phyloP scores from a whole-genome alignment of 345 rosid genomes.

The Moricandia arvensis region DNA sequence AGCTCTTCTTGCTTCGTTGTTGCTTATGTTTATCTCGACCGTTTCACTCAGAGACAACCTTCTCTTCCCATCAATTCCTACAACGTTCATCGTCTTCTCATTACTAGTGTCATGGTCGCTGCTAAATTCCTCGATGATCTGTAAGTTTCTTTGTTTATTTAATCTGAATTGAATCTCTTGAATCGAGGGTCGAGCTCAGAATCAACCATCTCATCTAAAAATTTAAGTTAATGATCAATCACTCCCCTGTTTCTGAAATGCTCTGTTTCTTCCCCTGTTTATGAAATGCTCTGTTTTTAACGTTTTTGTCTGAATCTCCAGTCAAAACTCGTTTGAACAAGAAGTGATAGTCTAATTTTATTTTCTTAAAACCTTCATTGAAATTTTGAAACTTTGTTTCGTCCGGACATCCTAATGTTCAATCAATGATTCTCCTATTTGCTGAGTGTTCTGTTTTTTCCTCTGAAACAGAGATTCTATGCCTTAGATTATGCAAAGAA shows the following conservation, averaged over 20 bases:
- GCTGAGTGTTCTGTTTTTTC: too few relatives aligned
- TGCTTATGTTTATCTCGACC: constrained; percentile 85
- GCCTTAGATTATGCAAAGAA: neutral
- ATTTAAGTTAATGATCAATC: neutral
- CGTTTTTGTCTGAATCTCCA: neutral
- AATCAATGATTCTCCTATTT: too few relatives aligned
- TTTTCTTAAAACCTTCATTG: neutral
- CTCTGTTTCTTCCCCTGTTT: constrained; percentile 25
- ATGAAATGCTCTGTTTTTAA: neutral
- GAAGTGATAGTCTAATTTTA: neutral
- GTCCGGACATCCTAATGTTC: too few relatives aligned
- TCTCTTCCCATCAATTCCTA: constrained; percentile 72
- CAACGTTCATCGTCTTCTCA: constrained; percentile 84
- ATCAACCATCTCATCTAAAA: neutral
- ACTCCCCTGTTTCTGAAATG: constrained; percentile 10
- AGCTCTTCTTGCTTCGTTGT: constrained; percentile 83
- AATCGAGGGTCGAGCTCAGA: neutral
- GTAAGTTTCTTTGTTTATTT: constrained; percentile 43
- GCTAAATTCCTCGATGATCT: constrained; percentile 93
- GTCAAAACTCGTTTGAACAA: neutral
- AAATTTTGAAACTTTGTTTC: neutral
- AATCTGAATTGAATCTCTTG: neutral
- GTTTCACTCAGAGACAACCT: constrained; percentile 72
- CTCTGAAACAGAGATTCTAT: too few relatives aligned
- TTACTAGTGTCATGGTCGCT: constrained; percentile 81